Base-by-base conservation (phyloP, 2,329 filamentous ascomycete species). In the Pseudophaeomoniella oleicola region DNA sequence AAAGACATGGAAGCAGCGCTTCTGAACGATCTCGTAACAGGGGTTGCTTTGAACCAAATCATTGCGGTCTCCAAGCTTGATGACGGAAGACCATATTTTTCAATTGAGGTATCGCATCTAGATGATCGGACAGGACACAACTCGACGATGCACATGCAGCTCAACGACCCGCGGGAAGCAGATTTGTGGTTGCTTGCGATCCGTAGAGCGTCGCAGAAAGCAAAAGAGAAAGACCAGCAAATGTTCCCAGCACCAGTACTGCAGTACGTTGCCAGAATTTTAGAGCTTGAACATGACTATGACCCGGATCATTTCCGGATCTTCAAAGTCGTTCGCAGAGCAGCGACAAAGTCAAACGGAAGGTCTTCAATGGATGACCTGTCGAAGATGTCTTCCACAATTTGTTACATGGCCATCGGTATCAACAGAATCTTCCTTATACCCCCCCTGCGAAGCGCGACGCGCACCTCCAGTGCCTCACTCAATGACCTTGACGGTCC, bases 391-490 rank as follows among this genome's bases (percentile, higher is more conserved):
- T 68, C 69, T 29, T 73, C 75, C 6, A 73, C 69, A 6, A 69
- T 79, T 16, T 81, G 72, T 54, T 81, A 81, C 50, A 64, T 83
- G 42, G 77, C 72, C 4, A 67, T 83, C 50, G 78, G 78, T 14
- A 66, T 78, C 19, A 75, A 81, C 58, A 79, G 78, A 50, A 58
- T 82, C 19, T 78, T 82, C 56, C 48, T 83, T 34, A 67, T 83
- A 32, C 75, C 76, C n/a, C 50, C 78, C 19, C 67, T 73, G 30
- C 79, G 75, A 45, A 59, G 66, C 14, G 62, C 61, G 19, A 66
- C 64, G 45, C 64, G 70, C 43, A 58, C 64, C 16, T 71, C 72
- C 12, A 69, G 64, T 44, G 67, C 67, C 16, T 72, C 69, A 10
- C 50, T 75, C 35, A 58, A 50, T 27, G 62, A 70, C 33, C 54